Base-by-base conservation (phyloP, 805 yeast species). In the Ogataea saltuana region DNA sequence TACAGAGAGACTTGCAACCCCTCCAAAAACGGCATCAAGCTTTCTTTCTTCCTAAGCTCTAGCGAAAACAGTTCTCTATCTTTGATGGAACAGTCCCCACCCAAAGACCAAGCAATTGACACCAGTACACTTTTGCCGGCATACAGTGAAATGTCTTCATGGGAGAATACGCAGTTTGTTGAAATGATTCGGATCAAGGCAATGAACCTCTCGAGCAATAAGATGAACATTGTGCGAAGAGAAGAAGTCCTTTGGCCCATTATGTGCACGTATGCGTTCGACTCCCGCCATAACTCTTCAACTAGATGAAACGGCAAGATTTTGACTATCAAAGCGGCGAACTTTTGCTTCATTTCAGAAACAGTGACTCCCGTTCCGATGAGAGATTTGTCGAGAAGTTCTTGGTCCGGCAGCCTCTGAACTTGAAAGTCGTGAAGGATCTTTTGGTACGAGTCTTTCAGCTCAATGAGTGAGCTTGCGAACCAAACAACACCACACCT, bases 401-500 rank as follows among this genome's bases (percentile, higher is more conserved):
- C 16, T 15, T 28, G 37, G 26, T 44, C 32, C 10, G 39, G 8
- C 11, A 33, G 36, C 9, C 54, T 57, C 9, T 54, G 58, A 17
- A 44, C 20, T 36, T 41, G 39, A 17, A 59, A 51, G n/a, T 45
- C 46, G 11, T 32, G 34, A 3, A 59, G 11, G 16, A 40, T 27
- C 6, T 47, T 44, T 5, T 38, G 23, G 15, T 52, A 50, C 17
- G 50, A 13, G 19, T 45, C 50, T 13, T 26, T 27, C 6, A 33
- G 8, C n/a, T 21, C 36, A 33, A 48, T 48, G 8, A 57, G 20
- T 2, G 39, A 21, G 2, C 56, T 53, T n/a, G 80, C 81, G 51
- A 87, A 65, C 83, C 89, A 85, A 1, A 90, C 69, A 76, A 91
- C 81, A 3, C 96, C 96, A 70, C 97, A 90, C 60, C 98, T 76